Evolutionary conservation across 106 monocot genomes (phyloP).

Genomic region (Acorus gramineus): DNA sequence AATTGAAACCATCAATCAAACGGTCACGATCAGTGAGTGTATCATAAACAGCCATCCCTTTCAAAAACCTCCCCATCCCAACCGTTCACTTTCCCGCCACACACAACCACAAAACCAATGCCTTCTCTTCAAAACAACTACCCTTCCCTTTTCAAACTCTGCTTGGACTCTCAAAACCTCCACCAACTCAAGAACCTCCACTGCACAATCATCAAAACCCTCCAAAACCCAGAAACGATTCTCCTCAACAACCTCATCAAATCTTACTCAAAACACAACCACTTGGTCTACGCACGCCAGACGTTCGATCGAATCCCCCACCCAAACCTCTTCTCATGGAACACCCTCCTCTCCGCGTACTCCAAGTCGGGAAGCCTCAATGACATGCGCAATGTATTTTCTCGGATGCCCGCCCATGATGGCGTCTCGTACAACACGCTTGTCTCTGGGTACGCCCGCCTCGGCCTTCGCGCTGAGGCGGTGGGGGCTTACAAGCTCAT

Average conservation of each 20-base stretch:
- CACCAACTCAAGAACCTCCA: constrained; percentile 41
- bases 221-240: constrained; percentile 21
- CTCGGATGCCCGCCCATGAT: constrained; percentile 37
- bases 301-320: constrained; percentile 69
- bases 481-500: constrained; percentile 26
- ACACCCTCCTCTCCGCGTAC: constrained; percentile 51
- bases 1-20: too few species aligned
- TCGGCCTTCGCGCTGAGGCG: constrained; percentile 1
- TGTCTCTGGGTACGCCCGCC: constrained; percentile 40
- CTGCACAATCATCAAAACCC: constrained; percentile 37
- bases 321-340: constrained; percentile 60
- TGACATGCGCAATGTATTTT: constrained; percentile 38
- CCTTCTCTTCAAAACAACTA: constrained; percentile 18
- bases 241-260: constrained; percentile 52
- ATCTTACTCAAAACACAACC: constrained; percentile 28
- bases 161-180: constrained; percentile 8
- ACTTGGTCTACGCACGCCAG: constrained; percentile 22
- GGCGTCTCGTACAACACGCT: constrained; percentile 60
- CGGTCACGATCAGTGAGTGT: too few species aligned
- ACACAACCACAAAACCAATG: neutral
- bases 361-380: constrained; percentile 27
- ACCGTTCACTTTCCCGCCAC: too few species aligned
- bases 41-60: too few species aligned
- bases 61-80: too few species aligned
- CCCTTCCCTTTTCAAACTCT: constrained; percentile 33